phyloP scores from a whole-genome alignment of 352 stramenopile species.

The Pythium guiyangense region DNA sequence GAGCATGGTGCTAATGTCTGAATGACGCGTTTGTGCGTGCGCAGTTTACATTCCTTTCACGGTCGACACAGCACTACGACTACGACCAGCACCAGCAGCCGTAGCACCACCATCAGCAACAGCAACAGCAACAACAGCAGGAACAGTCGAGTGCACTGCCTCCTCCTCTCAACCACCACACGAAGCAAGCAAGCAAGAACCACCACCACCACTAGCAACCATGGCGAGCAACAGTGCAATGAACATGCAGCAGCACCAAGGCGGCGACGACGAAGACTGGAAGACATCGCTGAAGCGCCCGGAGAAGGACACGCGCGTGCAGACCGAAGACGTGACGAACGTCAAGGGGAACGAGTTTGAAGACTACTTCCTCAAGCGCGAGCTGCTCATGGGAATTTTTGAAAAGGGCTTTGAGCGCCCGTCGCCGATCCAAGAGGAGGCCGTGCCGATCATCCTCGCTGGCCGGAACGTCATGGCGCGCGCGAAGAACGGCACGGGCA shows the following conservation, averaged over 20 bases:
- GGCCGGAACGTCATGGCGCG: constrained; percentile 97
- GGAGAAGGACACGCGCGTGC: constrained; percentile 84
- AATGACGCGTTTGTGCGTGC: no score
- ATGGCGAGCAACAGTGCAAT: constrained; percentile 8
- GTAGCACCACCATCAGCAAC: no score
- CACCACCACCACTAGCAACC: background rate
- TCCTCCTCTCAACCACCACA: background rate
- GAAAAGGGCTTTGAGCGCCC: constrained; percentile 99
- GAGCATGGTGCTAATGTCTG: no score
- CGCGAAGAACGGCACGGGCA: constrained; percentile 99
- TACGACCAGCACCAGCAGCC: no score
- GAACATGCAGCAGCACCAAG: constrained; percentile 16
- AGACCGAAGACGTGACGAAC: constrained; percentile 97
- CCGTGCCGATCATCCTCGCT: constrained; percentile 98
- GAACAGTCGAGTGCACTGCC: background rate
- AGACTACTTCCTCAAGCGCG: constrained; percentile 99
- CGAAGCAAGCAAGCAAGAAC: background rate
- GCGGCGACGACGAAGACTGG: constrained; percentile 55
- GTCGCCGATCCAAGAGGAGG: constrained; percentile 98
- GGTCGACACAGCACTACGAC: no score
- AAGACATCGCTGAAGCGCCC: constrained; percentile 76
- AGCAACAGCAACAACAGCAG: no score
- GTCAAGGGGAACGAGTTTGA: constrained; percentile 99
- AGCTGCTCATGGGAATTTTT: constrained; percentile 99
- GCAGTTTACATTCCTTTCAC: no score